phyloP scores from a whole-genome alignment of 2,329 filamentous ascomycete genomes.

The Xylaria sp. region DNA sequence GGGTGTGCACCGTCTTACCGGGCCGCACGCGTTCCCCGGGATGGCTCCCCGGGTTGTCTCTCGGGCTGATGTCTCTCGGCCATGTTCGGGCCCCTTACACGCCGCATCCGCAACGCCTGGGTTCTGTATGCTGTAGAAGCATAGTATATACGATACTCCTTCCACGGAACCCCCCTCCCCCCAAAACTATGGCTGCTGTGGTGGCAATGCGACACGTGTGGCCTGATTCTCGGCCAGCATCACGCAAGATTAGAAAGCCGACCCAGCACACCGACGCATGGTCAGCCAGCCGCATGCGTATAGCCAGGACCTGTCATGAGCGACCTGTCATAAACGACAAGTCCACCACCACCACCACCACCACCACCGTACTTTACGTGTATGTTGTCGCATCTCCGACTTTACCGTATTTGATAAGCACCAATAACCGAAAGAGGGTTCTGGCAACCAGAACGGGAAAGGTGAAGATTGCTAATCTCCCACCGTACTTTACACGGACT shows the following conservation, averaged over 20 bases:
- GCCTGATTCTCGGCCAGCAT: conserved; percentile 28
- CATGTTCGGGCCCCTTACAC: not conserved
- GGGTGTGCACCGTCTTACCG: conserved; percentile 23
- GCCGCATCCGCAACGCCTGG: conserved; percentile 2
- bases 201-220: conserved; percentile 32
- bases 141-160: not conserved
- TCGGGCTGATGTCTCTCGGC: conserved; percentile 9
- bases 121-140: conserved; percentile 1
- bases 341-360: not conserved
- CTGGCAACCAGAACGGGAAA: conserved; percentile 10
- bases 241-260: conserved; percentile 21
- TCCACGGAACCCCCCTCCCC: not conserved
- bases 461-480: conserved; percentile 20
- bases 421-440: not conserved
- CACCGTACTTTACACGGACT: not conserved
- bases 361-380: conserved; percentile 20
- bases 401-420: conserved; percentile 12
- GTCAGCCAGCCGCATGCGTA: conserved; percentile 23
- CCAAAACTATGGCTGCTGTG: conserved; percentile 15
- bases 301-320: conserved; percentile 12
- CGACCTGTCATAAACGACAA: conserved; percentile 22
- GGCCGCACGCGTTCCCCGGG: conserved; percentile 18
- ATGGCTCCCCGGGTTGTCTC: not conserved
- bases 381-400: not conserved
- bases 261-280: conserved; percentile 27